Base-by-base conservation (phyloP, 2,329 filamentous ascomycete species). In the Hymenoscyphus occultus region DNA sequence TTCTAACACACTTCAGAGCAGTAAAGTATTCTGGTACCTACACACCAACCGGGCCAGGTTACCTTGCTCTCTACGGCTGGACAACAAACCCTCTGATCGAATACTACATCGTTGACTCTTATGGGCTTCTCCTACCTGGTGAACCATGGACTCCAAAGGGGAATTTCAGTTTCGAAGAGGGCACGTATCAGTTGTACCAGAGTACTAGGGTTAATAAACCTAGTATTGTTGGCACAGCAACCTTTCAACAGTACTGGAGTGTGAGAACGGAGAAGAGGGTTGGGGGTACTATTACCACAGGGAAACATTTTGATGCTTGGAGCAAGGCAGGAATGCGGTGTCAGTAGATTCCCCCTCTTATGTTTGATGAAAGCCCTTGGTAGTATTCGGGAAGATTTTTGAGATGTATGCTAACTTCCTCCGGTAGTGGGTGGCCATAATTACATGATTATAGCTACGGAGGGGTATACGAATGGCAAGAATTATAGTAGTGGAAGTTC, bases 31-130 rank as follows among this genome's bases (percentile, higher is more conserved):
- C n/a, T 39, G 79, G 78, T 58, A 71, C 71, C 22, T 73, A 70
- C 22, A 35, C 35, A 35, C 35, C 35, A 35, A 35, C 35, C 5
- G 77, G 77, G 32, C 79, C 80, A 74, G 71, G 71, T 19, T 85
- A 85, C 72, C 78, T 86, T 16, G 75, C 83, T 19, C 73, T 86
- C 19, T 86, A 86, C 71, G 83, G 84, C 61, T 86, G 84, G 82
- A 83, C 66, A 12, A 45, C 22, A 39, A 66, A 63, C 48, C 64
- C 64, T 13, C 61, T 69, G 57, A 56, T 70, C 63, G 48, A 63
- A 59, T 63, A 85, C 76, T 86, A 86, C 76, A 81, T 86, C 64
- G 77, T 86, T 68, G 83, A 86, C 65, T 74, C 78, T 22, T 81
- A 80, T 70, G 81, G 80, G 62, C 79, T 78, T 51, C 81, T 84